These are phyloP conservation scores for Cystobasidium onofrii DNA, from an alignment of 768 basidiomycete species.

Conservation along the genomic window DNA sequence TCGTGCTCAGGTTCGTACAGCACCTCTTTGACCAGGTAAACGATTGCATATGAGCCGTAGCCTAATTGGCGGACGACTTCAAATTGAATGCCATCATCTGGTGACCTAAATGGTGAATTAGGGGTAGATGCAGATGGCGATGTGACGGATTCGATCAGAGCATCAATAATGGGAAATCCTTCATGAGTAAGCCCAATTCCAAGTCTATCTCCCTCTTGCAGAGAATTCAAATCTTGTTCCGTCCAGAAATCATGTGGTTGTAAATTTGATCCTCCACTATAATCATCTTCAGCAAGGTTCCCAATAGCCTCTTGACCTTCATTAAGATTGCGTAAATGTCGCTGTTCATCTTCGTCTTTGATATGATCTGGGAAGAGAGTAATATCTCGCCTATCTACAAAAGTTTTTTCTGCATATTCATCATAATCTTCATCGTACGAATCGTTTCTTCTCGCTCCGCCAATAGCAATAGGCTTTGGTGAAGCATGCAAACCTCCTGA, in stretches of 20 bases:
- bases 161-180: conserved; percentile 59
- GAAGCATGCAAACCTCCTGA: neutral
- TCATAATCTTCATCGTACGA: conserved; percentile 17
- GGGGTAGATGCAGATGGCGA: conserved; percentile 53
- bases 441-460: neutral
- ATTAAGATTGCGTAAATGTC: conserved; percentile 15
- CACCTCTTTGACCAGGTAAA: conserved; percentile 43
- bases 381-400: conserved; percentile 12
- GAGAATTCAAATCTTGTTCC: conserved; percentile 45
- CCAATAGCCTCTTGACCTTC: conserved; percentile 24
- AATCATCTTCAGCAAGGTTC: conserved; percentile 16
- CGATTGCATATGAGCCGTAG: conserved; percentile 25
- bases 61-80: conserved; percentile 41
- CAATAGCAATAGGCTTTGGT: neutral
- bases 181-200: conserved; percentile 61
- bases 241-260: conserved; percentile 5
- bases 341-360: conserved; percentile 7
- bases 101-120: conserved; percentile 26
- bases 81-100: conserved; percentile 31
- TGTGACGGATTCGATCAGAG: conserved; percentile 50
- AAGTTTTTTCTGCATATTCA: conserved; percentile 17
- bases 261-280: neutral
- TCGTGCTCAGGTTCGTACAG: conserved; percentile 37
- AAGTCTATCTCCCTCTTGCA: conserved; percentile 64
- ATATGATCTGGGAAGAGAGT: conserved; percentile 14